These are phyloP conservation scores for Massariosphaeria phaeospora DNA, from an alignment of 495 filamentous ascomycete species.

Conservation along the genomic window DNA sequence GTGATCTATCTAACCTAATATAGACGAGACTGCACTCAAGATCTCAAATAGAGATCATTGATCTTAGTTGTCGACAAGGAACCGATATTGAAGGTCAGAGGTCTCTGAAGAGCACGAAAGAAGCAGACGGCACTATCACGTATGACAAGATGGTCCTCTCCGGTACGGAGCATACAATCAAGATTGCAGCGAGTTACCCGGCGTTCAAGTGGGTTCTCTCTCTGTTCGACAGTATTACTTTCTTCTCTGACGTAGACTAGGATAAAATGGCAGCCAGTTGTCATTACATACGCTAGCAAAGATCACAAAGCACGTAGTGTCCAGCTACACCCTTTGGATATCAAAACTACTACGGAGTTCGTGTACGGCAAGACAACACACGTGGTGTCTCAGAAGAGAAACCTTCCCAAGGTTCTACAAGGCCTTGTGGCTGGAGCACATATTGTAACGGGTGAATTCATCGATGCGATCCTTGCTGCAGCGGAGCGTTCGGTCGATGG, in stretches of 20 bases:
- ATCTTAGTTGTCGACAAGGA: constrained; percentile 64
- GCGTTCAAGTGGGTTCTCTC: constrained; percentile 45
- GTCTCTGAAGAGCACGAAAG: constrained; percentile 1
- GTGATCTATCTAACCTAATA: neutral
- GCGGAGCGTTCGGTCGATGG: constrained; percentile 49
- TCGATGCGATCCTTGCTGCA: constrained; percentile 53
- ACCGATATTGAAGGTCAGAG: constrained; percentile 66
- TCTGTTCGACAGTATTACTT: neutral
- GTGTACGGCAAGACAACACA: constrained; percentile 70
- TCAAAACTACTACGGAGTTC: constrained; percentile 75
- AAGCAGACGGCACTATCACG: constrained; percentile 46
- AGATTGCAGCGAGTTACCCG: constrained; percentile 60
- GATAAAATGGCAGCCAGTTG: constrained; percentile 74
- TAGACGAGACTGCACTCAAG: constrained; percentile 57
- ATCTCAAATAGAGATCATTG: constrained; percentile 56
- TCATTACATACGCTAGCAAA: constrained; percentile 71
- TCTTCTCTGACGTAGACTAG: constrained; percentile 40
- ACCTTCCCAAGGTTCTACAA: constrained; percentile 41
- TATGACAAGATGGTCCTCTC: constrained; percentile 50
- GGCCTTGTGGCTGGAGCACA: constrained; percentile 69
- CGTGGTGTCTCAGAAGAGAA: constrained; percentile 82
- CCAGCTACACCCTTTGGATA: constrained; percentile 56
- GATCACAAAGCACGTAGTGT: constrained; percentile 5
- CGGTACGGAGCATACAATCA: constrained; percentile 57
- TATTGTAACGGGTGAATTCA: constrained; percentile 72